phyloP scores from a whole-genome alignment of 202 grass and related monocot genomes.

The Zizania palustris region DNA sequence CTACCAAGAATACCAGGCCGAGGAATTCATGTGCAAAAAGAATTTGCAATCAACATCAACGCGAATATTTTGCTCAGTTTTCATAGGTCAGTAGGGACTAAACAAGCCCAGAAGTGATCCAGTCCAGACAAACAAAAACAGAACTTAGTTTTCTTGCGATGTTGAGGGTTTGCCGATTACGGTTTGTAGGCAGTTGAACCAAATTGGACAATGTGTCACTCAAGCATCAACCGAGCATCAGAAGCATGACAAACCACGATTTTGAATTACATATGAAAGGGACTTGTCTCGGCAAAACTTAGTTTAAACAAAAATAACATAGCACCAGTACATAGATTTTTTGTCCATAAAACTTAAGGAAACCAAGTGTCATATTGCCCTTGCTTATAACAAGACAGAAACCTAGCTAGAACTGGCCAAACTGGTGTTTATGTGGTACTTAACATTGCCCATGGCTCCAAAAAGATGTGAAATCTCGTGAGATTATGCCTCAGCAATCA shows the following conservation, averaged over 20 bases:
- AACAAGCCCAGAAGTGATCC: no score
- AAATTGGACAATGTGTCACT: no score
- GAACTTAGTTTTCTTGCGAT: no score
- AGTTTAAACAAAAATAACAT: constrained; percentile 48
- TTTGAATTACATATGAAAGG: constrained; percentile 40
- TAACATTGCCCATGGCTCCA: constrained; percentile 1
- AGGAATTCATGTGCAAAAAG: no score
- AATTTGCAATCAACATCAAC: no score
- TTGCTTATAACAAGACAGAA: constrained; percentile 44
- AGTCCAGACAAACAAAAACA: no score
- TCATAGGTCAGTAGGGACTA: no score
- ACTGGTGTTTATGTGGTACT: neutral
- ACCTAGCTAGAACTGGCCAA: constrained; percentile 47
- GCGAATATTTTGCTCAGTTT: no score
- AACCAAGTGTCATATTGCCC: constrained; percentile 40
- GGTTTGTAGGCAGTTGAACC: no score
- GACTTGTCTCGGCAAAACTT: constrained; percentile 47
- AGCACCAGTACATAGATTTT: constrained; percentile 39
- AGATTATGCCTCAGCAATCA: constrained; percentile 63
- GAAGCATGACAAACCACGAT: neutral
- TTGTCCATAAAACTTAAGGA: constrained; percentile 47
- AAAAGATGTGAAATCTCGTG: constrained; percentile 22
- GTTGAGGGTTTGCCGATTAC: no score
- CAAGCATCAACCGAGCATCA: no score
- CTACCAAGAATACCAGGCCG: no score